phyloP scores from a whole-genome alignment of 2,329 filamentous ascomycete species.

The Aspergillus terreus region DNA sequence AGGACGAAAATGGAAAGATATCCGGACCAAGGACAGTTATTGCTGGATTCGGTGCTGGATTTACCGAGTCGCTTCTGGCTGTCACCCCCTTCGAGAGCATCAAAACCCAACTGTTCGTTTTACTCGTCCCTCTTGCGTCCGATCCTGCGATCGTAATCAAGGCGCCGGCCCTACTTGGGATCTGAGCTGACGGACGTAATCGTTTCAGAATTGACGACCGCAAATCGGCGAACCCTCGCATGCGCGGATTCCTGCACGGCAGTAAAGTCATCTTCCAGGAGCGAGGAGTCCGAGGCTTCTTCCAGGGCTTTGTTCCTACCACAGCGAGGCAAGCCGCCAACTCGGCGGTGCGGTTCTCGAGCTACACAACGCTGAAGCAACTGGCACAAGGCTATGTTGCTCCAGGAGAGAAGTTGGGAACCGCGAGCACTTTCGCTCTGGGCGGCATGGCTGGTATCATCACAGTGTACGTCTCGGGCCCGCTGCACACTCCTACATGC shows the following conservation, averaged over 20 bases:
- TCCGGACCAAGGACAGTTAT: slow-evolving; percentile 87
- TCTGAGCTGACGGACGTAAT: slow-evolving; percentile 1
- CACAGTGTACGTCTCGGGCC: slow-evolving; percentile 60
- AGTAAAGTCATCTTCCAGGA: slow-evolving; percentile 83
- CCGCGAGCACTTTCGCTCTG: slow-evolving; percentile 82
- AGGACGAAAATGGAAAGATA: slow-evolving; percentile 80
- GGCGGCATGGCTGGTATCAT: slow-evolving; percentile 85
- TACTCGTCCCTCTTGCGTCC: not conserved
- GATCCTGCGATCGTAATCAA: too few relatives aligned
- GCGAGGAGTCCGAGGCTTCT: slow-evolving; percentile 85
- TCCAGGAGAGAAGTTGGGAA: slow-evolving; percentile 90
- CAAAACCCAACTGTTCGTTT: slow-evolving; percentile 79
- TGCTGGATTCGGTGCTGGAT: slow-evolving; percentile 89
- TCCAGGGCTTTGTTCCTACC: slow-evolving; percentile 94
- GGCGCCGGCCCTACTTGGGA: not conserved
- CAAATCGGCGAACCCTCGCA: slow-evolving; percentile 77
- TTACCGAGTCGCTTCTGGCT: slow-evolving; percentile 87
- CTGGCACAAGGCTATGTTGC: slow-evolving; percentile 87
- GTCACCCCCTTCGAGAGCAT: slow-evolving; percentile 98
- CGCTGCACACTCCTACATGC: too few relatives aligned
- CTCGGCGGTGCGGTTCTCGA: slow-evolving; percentile 83
- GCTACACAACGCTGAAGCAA: slow-evolving; percentile 87
- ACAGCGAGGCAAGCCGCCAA: slow-evolving; percentile 94
- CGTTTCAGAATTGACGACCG: slow-evolving; percentile 81
- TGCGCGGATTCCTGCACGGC: slow-evolving; percentile 90